Percentiles rank a stretch among this genome's conserved stretches.
Evolutionary conservation across 192 early-diverging fungal genomes (phyloP).

Genomic region (Funneliformis geosporum): DNA sequence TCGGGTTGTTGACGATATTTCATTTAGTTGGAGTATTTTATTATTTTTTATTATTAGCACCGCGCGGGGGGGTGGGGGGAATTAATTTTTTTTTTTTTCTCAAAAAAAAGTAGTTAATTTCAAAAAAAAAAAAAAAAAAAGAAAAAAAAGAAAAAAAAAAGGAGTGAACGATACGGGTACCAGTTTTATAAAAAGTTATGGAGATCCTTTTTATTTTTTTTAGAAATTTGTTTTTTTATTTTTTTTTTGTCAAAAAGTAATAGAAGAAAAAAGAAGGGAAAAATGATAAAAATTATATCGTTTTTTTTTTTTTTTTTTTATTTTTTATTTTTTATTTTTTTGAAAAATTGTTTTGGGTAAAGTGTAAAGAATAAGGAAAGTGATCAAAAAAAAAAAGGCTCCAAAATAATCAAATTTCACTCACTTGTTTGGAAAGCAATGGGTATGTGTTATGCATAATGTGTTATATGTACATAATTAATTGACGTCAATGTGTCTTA

Average conservation of each 20-base stretch:
- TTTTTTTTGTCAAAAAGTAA: background rate
- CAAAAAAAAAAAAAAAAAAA: too few species aligned
- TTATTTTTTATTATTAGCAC: background rate
- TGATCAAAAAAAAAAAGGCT: too few species aligned
- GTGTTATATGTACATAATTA: background rate
- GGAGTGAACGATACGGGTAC: background rate
- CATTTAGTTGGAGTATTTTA: slow-evolving; percentile 24
- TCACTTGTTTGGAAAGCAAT: background rate
- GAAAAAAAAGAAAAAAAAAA: background rate
- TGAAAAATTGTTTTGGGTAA: too few species aligned
- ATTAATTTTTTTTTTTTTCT: too few species aligned
- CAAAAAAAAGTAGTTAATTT: background rate
- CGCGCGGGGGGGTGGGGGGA: too few species aligned
- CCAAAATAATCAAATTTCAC: too few species aligned
- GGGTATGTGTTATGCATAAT: background rate
- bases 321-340: too few species aligned
- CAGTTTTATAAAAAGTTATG: background rate
- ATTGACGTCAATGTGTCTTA: background rate
- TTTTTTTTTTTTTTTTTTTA: too few species aligned
- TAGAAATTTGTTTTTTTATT: background rate
- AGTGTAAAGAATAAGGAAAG: too few species aligned
- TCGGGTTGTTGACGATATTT: slow-evolving; percentile 13
- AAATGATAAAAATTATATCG: background rate
- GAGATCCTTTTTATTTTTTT: background rate
- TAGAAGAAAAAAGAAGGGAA: background rate